Evolutionary conservation across 768 basidiomycete species (phyloP).

Genomic region (Lactarius deliciosus): DNA sequence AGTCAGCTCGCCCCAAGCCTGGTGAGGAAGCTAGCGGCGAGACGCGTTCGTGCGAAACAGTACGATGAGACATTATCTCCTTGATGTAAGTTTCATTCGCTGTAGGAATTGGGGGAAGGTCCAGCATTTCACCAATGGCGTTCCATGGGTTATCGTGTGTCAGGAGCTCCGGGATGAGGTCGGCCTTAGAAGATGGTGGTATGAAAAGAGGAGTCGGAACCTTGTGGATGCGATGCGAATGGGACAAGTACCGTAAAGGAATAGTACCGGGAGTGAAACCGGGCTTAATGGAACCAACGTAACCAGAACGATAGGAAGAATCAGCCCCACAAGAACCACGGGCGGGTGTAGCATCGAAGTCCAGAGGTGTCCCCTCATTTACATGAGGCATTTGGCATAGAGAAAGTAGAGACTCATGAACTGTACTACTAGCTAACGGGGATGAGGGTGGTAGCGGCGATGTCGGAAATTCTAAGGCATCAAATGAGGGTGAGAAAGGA

Average conservation of each 20-base stretch:
- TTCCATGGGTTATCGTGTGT: conserved; percentile 26
- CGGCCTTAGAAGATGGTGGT: conserved; percentile 8
- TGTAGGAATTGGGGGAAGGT: conserved; percentile 23
- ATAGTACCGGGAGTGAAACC: not conserved
- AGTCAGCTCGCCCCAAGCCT: not conserved
- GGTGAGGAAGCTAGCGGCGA: conserved; percentile 1
- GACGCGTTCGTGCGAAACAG: not conserved
- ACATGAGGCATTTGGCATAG: not conserved
- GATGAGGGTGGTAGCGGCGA: conserved; percentile 25
- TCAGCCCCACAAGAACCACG: not conserved
- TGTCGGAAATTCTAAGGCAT: conserved; percentile 18
- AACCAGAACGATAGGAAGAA: not conserved
- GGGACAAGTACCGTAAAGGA: not conserved
- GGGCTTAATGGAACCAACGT: not conserved
- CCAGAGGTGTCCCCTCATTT: conserved; percentile 1
- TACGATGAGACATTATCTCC: conserved; percentile 1
- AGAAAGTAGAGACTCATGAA: conserved; percentile 2
- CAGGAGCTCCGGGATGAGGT: conserved; percentile 21
- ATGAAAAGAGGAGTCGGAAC: not conserved
- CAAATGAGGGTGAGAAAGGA: conserved; percentile 11
- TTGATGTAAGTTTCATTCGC: conserved; percentile 14
- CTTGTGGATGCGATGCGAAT: not conserved
- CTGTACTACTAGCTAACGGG: conserved; percentile 19
- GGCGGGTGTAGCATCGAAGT: conserved; percentile 2
- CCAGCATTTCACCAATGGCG: conserved; percentile 24